Base-by-base conservation (phyloP, 2,329 filamentous ascomycete species). In the Periconia macrospinosa region DNA sequence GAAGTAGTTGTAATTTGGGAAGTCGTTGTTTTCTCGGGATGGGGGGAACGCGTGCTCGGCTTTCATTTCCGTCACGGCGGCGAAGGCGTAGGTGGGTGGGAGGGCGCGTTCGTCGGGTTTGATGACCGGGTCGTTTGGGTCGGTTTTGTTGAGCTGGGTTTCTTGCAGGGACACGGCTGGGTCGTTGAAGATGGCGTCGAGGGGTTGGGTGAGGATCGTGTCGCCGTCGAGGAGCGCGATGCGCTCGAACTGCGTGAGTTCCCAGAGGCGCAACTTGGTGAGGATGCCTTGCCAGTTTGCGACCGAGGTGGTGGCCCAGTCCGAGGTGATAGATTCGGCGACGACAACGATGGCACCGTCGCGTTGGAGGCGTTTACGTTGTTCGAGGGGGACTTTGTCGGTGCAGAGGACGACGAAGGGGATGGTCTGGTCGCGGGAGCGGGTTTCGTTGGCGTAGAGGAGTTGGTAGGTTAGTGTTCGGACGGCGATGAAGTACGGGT, bases 321-420 rank as follows among this genome's bases (percentile, higher is more conserved):
- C 66, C 20, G 64, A 55, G 9, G 66, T 52, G n/a, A 75, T 59
- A 11, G 63, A 63, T 35, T 70, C 65, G 19, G 72, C 68, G 13
- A 68, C 52, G n/a, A 72, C 54, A 33, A 76, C 60, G 11, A 65
- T 71, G 2, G 73, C 73, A 45, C 73, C 72, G 53, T 76, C 73
- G 47, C 58, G 56, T 20, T 61, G 60, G 15, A 76, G 62, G 13
- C 67, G 66, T n/a, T 66, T 63, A n/a, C 66, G 62, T 53, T 75
- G 75, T 27, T 63, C 60, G 41, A 65, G 54, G 7, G 66, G 66
- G 19, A 75, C 69, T 52, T 72, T 69, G 17, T 60, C 49, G 0
- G 72, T 74, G 50, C 69, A 70, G 43, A 75, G 55, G n/a, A 75
- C 67, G 20, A 76, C 54, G 58, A 76, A 74, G 27, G 72, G 72